A percentile compares a stretch with the other conserved stretches of the same genome.
These are phyloP conservation scores for Gastrodia elata DNA, from an alignment of 106 monocot genomes.

Conservation along the genomic window DNA sequence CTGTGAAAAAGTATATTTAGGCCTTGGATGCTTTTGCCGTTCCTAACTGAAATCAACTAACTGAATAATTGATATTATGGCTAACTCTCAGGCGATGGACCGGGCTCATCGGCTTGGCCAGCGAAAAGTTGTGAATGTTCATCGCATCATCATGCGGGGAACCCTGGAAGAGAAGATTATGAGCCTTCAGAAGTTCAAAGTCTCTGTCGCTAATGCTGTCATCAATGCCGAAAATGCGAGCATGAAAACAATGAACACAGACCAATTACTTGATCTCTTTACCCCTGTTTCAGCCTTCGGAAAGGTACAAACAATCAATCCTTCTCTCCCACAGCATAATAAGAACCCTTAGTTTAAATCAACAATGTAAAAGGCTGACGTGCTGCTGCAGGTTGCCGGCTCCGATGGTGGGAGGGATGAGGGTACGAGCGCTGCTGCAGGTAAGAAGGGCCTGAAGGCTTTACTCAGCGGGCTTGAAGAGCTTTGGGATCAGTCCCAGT, in stretches of 20 bases:
- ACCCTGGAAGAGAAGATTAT: conserved; percentile 97
- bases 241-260: conserved; percentile 96
- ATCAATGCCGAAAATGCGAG: conserved; percentile 92
- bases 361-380: neutral
- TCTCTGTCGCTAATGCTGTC: conserved; percentile 76
- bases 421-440: conserved; percentile 18
- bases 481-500: conserved; percentile 94
- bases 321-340: neutral
- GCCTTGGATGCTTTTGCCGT: too few species aligned
- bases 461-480: conserved; percentile 68
- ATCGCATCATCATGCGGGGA: conserved; percentile 96
- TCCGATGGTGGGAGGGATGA: conserved; percentile 21
- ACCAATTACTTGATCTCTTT: conserved; percentile 87
- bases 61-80: too few species aligned
- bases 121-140: conserved; percentile 90
- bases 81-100: conserved; percentile 83
- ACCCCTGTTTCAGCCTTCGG: conserved; percentile 33
- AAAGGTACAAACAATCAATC: conserved; percentile 68
- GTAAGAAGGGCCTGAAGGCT: conserved; percentile 66
- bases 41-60: too few species aligned
- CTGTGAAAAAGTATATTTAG: too few species aligned
- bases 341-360: neutral
- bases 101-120: conserved; percentile 90
- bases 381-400: conserved; percentile 25
- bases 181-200: conserved; percentile 90